Conservation (phyloP, 805 yeast genomes). For the Kodamaea hsintzibuensis region DNA sequence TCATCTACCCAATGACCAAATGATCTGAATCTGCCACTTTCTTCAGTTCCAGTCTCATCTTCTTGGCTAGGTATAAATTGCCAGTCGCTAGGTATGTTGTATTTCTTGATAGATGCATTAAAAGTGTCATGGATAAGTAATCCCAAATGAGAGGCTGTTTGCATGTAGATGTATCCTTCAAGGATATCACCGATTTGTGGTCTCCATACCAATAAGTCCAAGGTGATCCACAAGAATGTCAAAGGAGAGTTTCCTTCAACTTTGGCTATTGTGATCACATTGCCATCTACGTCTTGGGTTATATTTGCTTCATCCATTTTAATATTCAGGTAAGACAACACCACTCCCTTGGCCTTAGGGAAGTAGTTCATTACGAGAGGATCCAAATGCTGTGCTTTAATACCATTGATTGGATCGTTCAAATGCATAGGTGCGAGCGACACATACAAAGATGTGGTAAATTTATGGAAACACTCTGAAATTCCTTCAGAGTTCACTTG, state of each 20-base stretch:
- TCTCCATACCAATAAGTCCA: constrained; percentile 83
- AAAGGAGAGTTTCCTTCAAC: constrained; percentile 83
- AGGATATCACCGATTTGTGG: constrained; percentile 85
- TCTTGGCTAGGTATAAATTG: constrained; percentile 76
- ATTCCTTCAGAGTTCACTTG: constrained; percentile 44
- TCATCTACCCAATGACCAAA: constrained; percentile 89
- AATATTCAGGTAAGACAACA: constrained; percentile 74
- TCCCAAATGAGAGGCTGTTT: constrained; percentile 94
- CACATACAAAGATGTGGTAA: constrained; percentile 65
- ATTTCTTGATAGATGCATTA: constrained; percentile 87
- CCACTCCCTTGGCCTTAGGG: constrained; percentile 73
- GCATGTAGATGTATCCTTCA: constrained; percentile 88
- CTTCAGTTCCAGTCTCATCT: constrained; percentile 47
- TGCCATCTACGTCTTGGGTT: constrained; percentile 40
- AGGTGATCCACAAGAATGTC: constrained; percentile 82
- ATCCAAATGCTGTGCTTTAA: constrained; percentile 85
- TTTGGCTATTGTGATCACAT: constrained; percentile 54
- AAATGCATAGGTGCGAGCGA: constrained; percentile 85
- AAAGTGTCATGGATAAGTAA: constrained; percentile 88
- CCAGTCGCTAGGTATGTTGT: constrained; percentile 86
- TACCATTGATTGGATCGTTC: constrained; percentile 70
- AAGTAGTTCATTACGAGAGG: constrained; percentile 84
- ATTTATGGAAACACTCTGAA: constrained; percentile 69
- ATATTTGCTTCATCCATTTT: constrained; percentile 46
- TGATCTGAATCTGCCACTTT: constrained; percentile 43